Conservation (phyloP, 2,329 filamentous ascomycete species). For the Botrytis paeoniae region DNA sequence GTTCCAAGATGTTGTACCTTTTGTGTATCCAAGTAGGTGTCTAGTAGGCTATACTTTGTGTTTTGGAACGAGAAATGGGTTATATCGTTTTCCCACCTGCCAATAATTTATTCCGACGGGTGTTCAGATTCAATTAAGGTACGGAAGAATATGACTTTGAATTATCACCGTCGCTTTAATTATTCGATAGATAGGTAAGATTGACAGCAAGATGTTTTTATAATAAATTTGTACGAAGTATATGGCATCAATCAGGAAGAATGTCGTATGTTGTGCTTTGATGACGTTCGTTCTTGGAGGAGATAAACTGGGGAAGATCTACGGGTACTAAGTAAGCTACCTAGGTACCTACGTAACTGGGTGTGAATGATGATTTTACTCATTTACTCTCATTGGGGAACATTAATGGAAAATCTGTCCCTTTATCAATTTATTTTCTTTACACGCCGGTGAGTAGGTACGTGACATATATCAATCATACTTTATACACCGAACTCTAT, state of each 20-base stretch:
- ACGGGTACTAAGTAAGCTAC: background rate
- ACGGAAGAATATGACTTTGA: background rate
- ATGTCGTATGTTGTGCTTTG: background rate
- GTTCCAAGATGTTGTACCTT: conserved; percentile 9
- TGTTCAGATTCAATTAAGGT: background rate
- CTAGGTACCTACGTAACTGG: background rate
- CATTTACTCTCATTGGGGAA: background rate
- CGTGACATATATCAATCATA: background rate
- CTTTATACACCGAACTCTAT: background rate
- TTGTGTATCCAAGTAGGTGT: background rate
- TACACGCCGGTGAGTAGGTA: background rate
- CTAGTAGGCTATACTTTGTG: background rate
- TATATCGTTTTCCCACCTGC: background rate
- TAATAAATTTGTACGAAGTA: background rate
- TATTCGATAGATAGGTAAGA: background rate
- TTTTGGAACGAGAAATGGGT: conserved; percentile 2
- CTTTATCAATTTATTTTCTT: background rate
- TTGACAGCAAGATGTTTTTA: background rate
- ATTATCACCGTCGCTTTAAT: background rate
- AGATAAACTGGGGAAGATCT: background rate
- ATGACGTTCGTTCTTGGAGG: background rate
- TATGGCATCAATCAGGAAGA: background rate
- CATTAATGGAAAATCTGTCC: background rate
- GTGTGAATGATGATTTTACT: background rate
- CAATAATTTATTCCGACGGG: conserved; percentile 8